Base-by-base conservation (phyloP, 2,329 filamentous ascomycete genomes). In the Dactylellina haptotyla region DNA sequence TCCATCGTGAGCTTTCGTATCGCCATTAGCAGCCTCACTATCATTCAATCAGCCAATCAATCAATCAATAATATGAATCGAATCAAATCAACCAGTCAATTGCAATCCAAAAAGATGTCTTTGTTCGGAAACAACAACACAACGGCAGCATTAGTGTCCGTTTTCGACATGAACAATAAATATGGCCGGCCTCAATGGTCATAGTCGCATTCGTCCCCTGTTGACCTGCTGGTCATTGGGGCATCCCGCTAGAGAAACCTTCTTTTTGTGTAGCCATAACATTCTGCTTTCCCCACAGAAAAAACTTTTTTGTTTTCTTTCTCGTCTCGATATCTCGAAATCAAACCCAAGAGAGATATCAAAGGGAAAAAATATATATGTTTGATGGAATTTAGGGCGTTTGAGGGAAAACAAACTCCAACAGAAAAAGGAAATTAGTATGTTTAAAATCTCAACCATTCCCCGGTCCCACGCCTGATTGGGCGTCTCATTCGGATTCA, bases 231-330 rank as follows among this genome's bases (percentile, higher is more conserved):
- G 39, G 28, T 20, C 32, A 25, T 63, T 54, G 41, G 18, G 58
- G 56, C 50, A 71, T 63, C 16, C 65, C 57, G 41, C 57, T 63
- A 57, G 57, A 71, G 48, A 65, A 57, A 25, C 30, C 39, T 41
- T 45, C 41, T 46, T 53, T 48, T 64, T 64, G 61, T 64, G 61
- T 64, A 56, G 26, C 62, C 50, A 65, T n/a, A 34, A 34, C 14
- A 34, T 34, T 41, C 53, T 23, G 53, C 14, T 4, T 53, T 23
- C 51, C 53, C 53, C 51, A 25, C 51, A 41, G 23, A 48, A 20
- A 20, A n/a, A 34, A 12, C 48, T 46, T 26, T 51, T 45, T 41
- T 39, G 30, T 37, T 37, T 30, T 20, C 32, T 23, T 45, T 26
- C 26, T 59, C 34, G 46, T 58, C 45, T 45, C 63, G 48, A 64